A percentile compares a stretch with the other conserved stretches of the same genome.
Evolutionary conservation across 352 stramenopile genomes (phyloP).

Genomic region (Phytophthora macrochlamydospora): DNA sequence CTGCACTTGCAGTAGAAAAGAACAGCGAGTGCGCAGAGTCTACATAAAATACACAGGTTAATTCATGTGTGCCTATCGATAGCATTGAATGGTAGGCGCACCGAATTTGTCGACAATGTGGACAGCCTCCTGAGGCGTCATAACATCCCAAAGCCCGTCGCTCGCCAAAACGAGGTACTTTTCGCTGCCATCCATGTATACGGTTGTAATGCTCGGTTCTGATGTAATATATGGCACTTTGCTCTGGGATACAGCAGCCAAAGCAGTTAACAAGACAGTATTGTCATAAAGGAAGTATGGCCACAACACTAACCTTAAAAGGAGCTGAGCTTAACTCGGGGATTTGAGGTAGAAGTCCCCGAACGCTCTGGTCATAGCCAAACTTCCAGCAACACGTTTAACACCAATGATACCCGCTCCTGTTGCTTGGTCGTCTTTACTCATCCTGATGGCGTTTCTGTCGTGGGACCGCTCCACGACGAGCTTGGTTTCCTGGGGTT

Average conservation of each 20-base stretch:
- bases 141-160: conserved; percentile 84
- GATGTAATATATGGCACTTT: conserved; percentile 84
- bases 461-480: conserved; percentile 72
- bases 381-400: conserved; percentile 90
- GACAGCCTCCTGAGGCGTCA: conserved; percentile 66
- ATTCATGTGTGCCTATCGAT: background rate
- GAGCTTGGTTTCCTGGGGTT: conserved; percentile 59
- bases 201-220: conserved; percentile 60
- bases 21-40: conserved; percentile 55
- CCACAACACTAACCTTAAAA: conserved; percentile 73
- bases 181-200: conserved; percentile 59
- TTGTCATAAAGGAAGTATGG: background rate
- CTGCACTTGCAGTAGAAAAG: conserved; percentile 58
- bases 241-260: conserved; percentile 37
- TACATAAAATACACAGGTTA: conserved; percentile 12
- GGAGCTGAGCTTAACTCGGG: conserved; percentile 90
- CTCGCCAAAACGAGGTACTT: conserved; percentile 82
- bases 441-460: conserved; percentile 88
- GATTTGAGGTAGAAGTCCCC: conserved; percentile 95
- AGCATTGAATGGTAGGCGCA: conserved; percentile 21
- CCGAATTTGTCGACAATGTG: conserved; percentile 74
- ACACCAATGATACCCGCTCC: conserved; percentile 76
- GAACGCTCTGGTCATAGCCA: conserved; percentile 92
- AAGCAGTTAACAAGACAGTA: background rate
- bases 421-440: conserved; percentile 89